Evolutionary conservation across 345 rosid genomes (phyloP).

Genomic region (Eutrema yunnanense): DNA sequence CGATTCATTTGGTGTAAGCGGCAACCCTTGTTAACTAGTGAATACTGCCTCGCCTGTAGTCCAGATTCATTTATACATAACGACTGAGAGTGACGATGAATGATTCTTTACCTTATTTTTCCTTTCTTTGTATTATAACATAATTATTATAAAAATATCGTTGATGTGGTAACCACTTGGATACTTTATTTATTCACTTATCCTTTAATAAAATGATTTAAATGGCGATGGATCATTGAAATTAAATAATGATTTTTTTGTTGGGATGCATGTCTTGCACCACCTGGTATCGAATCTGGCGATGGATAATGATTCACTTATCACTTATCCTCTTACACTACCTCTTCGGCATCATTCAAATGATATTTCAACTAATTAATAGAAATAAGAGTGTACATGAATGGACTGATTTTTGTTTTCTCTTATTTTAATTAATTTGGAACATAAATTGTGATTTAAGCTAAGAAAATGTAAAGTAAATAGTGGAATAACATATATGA

Average conservation of each 20-base stretch:
- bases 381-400: neutral
- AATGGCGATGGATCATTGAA: neutral
- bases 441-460: neutral
- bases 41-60: neutral
- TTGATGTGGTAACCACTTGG: constrained; percentile 3
- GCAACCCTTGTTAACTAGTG: constrained; percentile 13
- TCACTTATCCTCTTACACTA: neutral
- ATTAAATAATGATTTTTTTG: neutral
- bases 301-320: too few relatives aligned
- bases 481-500: neutral
- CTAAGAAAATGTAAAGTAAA: neutral
- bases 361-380: neutral
- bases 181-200: neutral
- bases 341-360: neutral
- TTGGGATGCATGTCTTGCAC: too few relatives aligned
- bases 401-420: neutral
- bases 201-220: neutral
- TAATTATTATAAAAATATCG: neutral
- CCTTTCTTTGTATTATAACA: neutral
- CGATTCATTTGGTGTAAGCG: neutral
- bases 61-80: neutral
- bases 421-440: neutral
- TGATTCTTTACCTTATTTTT: neutral
- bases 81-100: constrained; percentile 8
- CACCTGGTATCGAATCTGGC: neutral